Base-by-base conservation (phyloP, 768 basidiomycete genomes). In the Trametes maxima region DNA sequence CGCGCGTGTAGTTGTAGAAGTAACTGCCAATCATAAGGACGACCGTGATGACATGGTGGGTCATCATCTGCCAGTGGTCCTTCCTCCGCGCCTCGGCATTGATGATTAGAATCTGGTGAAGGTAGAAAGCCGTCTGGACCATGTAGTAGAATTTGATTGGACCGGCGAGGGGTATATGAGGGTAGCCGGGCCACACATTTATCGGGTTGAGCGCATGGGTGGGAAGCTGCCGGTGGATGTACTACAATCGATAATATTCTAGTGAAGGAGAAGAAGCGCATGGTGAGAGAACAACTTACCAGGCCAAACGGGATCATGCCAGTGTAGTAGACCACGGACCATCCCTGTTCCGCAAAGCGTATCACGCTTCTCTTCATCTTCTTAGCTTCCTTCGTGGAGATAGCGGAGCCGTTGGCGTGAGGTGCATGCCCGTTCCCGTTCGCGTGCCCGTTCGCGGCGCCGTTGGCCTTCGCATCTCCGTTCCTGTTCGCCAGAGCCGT, bases 61-160 rank as follows among this genome's bases (percentile, higher is more conserved):
- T 78, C 84, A 98, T 90, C 96, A 98, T 98, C 75, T 98, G 96
- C 68, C 80, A 78, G 74, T 98, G 94, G 74, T 99, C 97, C 72
- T 93, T 94, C 58, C 97, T 81, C 56, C 87, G 84, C 40, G 88
- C 94, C 74, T 99, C 97, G 25, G 95, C 88, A 74, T 98, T 93
- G 73, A 99, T 82, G 59, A 96, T 88, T 63, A 98, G 79, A 12
- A 97, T 80, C 74, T 95, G 94, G 72, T 98, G 95, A 54, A 89
- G 75, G 77, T 97, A 99, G 76, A 95, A 95, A 40, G 92, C 90
- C 28, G 83, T 84, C 74, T 95, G 92, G 21, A 81, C 82, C 25
- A 95, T 84, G 71, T 96, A 97, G 74, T 95, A 96, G 69, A 94
- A 82, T 75, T 98, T 98, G 75, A 94, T 73, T 10, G 91, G 81